Evolutionary conservation across 345 rosid species (phyloP).

Genomic region (Lagerstroemia speciosa): DNA sequence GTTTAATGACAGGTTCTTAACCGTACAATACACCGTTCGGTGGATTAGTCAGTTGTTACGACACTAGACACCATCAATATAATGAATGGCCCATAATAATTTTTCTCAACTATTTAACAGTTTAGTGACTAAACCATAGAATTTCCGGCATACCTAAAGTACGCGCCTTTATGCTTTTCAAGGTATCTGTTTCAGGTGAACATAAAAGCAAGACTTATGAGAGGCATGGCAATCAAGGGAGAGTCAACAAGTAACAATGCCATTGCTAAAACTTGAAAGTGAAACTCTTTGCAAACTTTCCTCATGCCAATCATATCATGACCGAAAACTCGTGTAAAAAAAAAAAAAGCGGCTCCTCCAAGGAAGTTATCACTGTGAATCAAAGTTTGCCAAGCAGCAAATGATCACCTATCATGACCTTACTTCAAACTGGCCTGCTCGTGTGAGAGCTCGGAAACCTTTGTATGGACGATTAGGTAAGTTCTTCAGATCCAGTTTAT

Average conservation of each 20-base stretch:
- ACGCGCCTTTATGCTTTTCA: too few relatives aligned
- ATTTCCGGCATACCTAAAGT: too few relatives aligned
- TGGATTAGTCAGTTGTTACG: too few relatives aligned
- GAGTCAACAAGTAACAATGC: too few relatives aligned
- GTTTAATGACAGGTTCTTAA: too few relatives aligned
- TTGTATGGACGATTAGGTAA: conserved; percentile 66
- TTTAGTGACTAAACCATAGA: too few relatives aligned
- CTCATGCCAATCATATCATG: neutral
- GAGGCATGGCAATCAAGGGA: neutral
- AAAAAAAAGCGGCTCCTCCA: neutral
- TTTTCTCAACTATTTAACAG: too few relatives aligned
- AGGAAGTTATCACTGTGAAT: neutral
- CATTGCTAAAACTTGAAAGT: too few relatives aligned
- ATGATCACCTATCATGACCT: conserved; percentile 28
- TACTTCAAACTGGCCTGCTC: conserved; percentile 75
- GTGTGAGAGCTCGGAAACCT: conserved; percentile 88
- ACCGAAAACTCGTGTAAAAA: neutral
- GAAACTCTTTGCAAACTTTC: neutral
- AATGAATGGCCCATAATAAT: too few relatives aligned
- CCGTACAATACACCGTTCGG: too few relatives aligned
- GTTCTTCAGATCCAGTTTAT: conserved; percentile 66
- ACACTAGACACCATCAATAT: too few relatives aligned
- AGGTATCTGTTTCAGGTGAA: too few relatives aligned
- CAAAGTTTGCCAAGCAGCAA: neutral
- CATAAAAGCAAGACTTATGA: neutral